A percentile compares a stretch with the other conserved stretches of the same genome.
phyloP scores from a whole-genome alignment of 192 early-diverging fungal species.

The Haplosporangium gracile region DNA sequence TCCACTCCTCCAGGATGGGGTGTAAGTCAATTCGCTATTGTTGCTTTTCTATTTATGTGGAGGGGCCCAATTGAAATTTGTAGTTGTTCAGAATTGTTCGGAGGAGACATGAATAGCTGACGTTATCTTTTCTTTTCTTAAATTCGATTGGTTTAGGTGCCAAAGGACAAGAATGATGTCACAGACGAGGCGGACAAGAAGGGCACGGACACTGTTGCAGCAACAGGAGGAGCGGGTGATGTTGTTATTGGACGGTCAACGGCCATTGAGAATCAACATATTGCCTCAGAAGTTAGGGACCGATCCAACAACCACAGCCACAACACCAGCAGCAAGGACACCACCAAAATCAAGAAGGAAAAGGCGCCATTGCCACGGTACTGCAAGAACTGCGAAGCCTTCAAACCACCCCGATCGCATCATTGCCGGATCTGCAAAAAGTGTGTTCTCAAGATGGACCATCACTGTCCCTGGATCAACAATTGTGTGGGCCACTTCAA shows the following conservation, averaged over 20 bases:
- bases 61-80: neutral
- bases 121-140: neutral
- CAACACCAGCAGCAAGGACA: neutral
- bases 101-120: neutral
- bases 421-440: constrained; percentile 81
- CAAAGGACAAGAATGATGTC: neutral
- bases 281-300: neutral
- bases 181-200: neutral
- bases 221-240: neutral
- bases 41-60: neutral
- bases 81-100: neutral
- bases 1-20: constrained; percentile 73
- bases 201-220: neutral
- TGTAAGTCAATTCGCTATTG: constrained; percentile 1
- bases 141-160: constrained; percentile 12
- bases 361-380: constrained; percentile 76
- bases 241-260: neutral
- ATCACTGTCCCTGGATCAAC: constrained; percentile 93
- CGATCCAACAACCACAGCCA: neutral
- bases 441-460: constrained; percentile 90
- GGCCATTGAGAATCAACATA: neutral
- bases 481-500: constrained; percentile 87
- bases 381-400: constrained; percentile 69
- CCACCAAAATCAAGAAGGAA: constrained; percentile 72
- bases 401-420: constrained; percentile 85